Evolutionary conservation across 768 basidiomycete genomes (phyloP), one percentile per base, ranked within the genome.

Genomic region (Mycena leptocephala): DNA sequence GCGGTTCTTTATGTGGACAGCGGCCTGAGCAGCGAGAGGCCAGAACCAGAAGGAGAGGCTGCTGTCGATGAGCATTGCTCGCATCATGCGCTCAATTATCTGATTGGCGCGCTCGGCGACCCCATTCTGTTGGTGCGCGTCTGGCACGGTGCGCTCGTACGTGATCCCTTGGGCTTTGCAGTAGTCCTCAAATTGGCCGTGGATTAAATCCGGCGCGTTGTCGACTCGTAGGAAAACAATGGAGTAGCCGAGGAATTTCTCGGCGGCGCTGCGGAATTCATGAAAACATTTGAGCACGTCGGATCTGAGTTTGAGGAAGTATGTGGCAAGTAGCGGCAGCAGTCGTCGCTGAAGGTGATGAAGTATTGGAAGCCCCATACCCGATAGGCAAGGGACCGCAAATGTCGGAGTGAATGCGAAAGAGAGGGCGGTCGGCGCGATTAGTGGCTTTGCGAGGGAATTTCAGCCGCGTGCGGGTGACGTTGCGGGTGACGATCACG

Each of bases 91-190:
- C 35, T 84, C 80, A 6, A 80, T 69, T 3, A 80, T 63, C 9
- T 70, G 68, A 65, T 82, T 84, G 13, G 69, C 51, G 0, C 71
- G 77, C 48, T 84, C 81, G 0, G 80, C 81, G 0, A 83, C 72
- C 0, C 84, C 82, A 32, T 84, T 84, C 55, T 83, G 83, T 22
- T 80, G 74, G 8, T 79, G 80, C 0, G 80, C 76, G 62, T 83
- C 61, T 1, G 81, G 84, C 3, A 76, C 78, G 0, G 80, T 80
- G 3, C 32, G 61, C 62, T 82, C 72, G 26, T 77, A 76, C 0
- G 37, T 56, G 30, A 82, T 84, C 1, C 84, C 84, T 13, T 79
- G 30, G 7, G 39, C 30, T 1, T 26, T 35, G 39, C 80, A 77
- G 30, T 79, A 79, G 0, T 33, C 59, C 0, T 70, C n/a, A n/a